Conservation (phyloP, 176 grass and related monocot species). For the Triticum urartu region DNA sequence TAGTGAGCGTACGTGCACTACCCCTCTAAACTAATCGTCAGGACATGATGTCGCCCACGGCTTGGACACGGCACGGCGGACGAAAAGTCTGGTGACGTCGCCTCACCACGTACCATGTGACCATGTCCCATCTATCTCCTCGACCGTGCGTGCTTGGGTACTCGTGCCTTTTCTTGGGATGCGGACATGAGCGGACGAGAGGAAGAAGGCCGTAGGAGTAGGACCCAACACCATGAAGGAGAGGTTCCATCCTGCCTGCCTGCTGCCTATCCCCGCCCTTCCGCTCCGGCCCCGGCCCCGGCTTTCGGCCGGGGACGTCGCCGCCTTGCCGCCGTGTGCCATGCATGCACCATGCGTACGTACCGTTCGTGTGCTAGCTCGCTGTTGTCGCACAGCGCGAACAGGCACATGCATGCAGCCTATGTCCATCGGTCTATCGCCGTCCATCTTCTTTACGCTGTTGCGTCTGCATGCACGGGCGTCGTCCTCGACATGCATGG, state of each 20-base stretch:
- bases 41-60: background rate
- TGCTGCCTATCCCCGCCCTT: background rate
- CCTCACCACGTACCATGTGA: background rate
- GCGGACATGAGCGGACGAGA: too few relatives aligned
- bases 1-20: background rate
- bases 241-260: background rate
- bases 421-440: too few relatives aligned
- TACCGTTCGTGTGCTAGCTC: too few relatives aligned
- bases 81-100: background rate
- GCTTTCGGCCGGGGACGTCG: background rate
- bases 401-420: too few relatives aligned
- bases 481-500: background rate
- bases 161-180: too few relatives aligned
- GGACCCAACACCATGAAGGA: background rate
- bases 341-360: background rate
- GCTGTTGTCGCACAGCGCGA: too few relatives aligned
- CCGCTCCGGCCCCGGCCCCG: too few relatives aligned
- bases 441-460: background rate
- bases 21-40: too few relatives aligned
- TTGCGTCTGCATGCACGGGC: background rate
- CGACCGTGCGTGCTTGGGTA: background rate
- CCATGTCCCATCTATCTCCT: background rate
- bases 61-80: background rate
- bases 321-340: background rate
- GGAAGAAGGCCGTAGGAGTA: too few relatives aligned